These are phyloP conservation scores for Royoungia palumana DNA, from an alignment of 768 basidiomycete species.

Conservation along the genomic window DNA sequence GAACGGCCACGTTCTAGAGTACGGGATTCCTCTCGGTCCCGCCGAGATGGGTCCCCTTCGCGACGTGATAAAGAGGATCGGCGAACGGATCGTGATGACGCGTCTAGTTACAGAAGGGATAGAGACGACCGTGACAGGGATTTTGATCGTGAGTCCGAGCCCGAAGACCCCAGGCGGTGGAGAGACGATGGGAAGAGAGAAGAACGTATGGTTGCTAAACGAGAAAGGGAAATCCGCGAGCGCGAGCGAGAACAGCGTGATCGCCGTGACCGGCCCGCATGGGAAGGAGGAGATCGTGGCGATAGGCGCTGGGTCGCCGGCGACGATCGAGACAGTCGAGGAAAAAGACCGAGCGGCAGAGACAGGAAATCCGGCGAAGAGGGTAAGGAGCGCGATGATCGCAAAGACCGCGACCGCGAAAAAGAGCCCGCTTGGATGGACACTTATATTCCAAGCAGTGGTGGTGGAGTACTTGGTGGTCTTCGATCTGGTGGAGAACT, in stretches of 20 bases:
- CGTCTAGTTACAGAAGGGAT: constrained; percentile 24
- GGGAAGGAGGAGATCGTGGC: constrained; percentile 49
- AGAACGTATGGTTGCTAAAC: constrained; percentile 63
- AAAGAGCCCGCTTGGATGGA: constrained; percentile 95
- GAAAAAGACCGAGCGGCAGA: constrained; percentile 56
- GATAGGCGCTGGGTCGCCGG: constrained; percentile 49
- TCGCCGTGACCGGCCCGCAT: constrained; percentile 46
- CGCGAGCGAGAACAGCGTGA: constrained; percentile 40
- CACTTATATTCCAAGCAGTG: constrained; percentile 65
- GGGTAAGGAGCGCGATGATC: constrained; percentile 48
- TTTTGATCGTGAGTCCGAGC: constrained; percentile 47
- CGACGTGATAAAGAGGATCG: constrained; percentile 46
- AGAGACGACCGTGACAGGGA: constrained; percentile 41
- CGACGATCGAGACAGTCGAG: constrained; percentile 69
- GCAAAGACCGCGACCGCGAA: constrained; percentile 59
- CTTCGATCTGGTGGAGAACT: constrained; percentile 61
- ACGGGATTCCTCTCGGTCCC: constrained; percentile 59
- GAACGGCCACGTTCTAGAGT: constrained; percentile 62
- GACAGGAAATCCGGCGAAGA: constrained; percentile 52
- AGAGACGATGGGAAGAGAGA: constrained; percentile 81
- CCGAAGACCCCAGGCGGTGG: constrained; percentile 73
- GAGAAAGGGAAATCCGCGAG: constrained; percentile 47
- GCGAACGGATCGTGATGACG: constrained; percentile 34
- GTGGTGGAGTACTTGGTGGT: constrained; percentile 63
- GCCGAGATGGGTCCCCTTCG: constrained; percentile 55